Evolutionary conservation across 306 rosid genomes (phyloP).

Genomic region (Canavalia ensiformis): DNA sequence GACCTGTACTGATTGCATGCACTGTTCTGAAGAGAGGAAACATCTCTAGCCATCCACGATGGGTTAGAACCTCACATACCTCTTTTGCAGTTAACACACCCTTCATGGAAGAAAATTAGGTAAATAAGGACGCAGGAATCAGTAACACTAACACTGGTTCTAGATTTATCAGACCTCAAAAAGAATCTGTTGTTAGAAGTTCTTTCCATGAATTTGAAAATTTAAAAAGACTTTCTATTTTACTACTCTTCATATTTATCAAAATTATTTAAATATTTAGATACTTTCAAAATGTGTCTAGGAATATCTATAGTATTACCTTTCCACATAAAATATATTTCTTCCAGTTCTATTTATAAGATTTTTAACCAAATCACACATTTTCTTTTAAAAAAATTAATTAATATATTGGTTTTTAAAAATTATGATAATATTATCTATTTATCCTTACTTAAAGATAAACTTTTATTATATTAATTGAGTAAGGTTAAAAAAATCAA

Average conservation of each 20-base stretch:
- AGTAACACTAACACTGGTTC: background rate
- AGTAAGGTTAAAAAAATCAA: too few relatives aligned
- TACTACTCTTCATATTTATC: background rate
- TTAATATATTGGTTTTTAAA: too few relatives aligned
- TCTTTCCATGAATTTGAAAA: background rate
- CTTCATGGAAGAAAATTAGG: constrained; percentile 55
- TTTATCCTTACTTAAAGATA: too few relatives aligned
- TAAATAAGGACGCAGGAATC: constrained; percentile 28
- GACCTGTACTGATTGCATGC: constrained; percentile 81
- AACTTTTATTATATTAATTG: too few relatives aligned
- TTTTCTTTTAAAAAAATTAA: too few relatives aligned
- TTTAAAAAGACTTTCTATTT: background rate
- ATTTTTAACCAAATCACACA: too few relatives aligned
- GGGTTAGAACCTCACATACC: constrained; percentile 78
- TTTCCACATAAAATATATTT: background rate
- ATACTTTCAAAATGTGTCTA: background rate
- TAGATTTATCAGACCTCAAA: background rate
- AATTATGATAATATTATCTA: too few relatives aligned
- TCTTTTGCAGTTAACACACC: constrained; percentile 93
- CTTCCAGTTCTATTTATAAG: too few relatives aligned
- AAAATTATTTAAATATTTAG: background rate
- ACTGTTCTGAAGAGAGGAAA: constrained; percentile 90
- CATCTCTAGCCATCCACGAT: constrained; percentile 84
- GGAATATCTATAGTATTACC: background rate
- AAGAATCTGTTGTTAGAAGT: background rate